Base-by-base conservation (phyloP, 108 stramenopile genomes). In the Nannochloropsis salina region DNA sequence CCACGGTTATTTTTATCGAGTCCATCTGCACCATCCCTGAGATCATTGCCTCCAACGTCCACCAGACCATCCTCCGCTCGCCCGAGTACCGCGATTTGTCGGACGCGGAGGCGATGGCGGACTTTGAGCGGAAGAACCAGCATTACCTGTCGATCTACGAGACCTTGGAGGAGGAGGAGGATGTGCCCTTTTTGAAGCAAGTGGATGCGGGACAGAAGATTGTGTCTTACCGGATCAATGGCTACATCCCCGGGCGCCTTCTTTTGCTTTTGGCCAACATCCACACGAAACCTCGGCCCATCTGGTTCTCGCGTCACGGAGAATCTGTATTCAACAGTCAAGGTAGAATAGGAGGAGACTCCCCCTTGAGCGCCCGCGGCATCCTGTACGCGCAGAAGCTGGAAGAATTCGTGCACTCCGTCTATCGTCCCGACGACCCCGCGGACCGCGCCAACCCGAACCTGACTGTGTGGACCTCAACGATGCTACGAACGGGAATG, bases 381-480 rank as follows among this genome's bases (percentile, higher is more conserved):
- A 42, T 42, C 61, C 20, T 89, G 42, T 89, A 89, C 43, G 89
- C 89, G 41, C 22, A 31, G 5, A 86, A 86, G 81, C 85, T 89
- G 83, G 74, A 43, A 15, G 89, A 86, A 44, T 89, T 86, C 86
- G 83, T 89, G 85, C 83, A 84, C 2, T 42, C 31, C 1, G 44
- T 82, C 5, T 89, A 89, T 6, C 61, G n/a, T 15, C 61, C 61
- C 15, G 61, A 8, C n/a, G 61, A 74, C n/a, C 61, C 61, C 20
- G 15, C 61, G 61, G 61, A 74, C 6, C 4, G 42, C 31, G 44
- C 42, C 82, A 22, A 15, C 81, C 81, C 42, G 88, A 85, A 41
- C 41, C 51, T 89, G 89, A 82, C 83, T n/a, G 89, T 89, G 42
- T 89, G 89, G 89, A 89, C 89, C 0, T 86, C 85, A 21, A 89